Base-by-base conservation (phyloP, 768 basidiomycete genomes). In the Mycena olivaceomarginata region DNA sequence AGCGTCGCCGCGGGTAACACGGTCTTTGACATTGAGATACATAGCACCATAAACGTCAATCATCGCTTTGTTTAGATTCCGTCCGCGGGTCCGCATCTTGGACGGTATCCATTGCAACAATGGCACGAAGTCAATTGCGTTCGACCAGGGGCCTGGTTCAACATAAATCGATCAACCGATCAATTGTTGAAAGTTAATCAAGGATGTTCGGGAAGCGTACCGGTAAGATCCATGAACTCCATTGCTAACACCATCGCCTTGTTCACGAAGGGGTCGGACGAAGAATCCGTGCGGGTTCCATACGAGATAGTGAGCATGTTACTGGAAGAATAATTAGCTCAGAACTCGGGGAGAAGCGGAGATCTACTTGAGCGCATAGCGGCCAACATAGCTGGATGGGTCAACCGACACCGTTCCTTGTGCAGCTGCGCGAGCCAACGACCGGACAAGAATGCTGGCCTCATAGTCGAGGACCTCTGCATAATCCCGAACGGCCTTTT, bases 11-110 rank as follows among this genome's bases (percentile, higher is more conserved):
- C 70, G 59, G 11, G 83, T 81, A 77, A 85, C 80, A 7, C 83
- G 81, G 9, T 67, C 76, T 66, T 83, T 81, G 31, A 85, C 75
- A 20, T 73, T 75, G 62, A 66, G 70, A 20, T 85, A 82, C 82
- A 86, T 82, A 15, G 77, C 78, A 11, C 85, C 83, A 71, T 85
- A 86, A 5, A 83, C 78, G 25, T 82, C 81, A 41, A 84, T 56
- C n/a, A 85, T 78, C 57, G 70, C 82, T 22, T 72, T 78, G 69
- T 81, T 78, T 2, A 82, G 72, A n/a, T 75, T 75, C 11, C 70
- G 53, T 0, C 77, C 82, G 2, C 82, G 77, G 41, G 72, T 43
- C 2, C 72, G 67, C 62, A 75, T 82, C 6, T 25, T 67, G 13
- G 77, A 78, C 1, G 79, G 79, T 31, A 82, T 59, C 39, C 68